Conservation (phyloP, 257 asterid species). For the Nicotiana obtusifolia region DNA sequence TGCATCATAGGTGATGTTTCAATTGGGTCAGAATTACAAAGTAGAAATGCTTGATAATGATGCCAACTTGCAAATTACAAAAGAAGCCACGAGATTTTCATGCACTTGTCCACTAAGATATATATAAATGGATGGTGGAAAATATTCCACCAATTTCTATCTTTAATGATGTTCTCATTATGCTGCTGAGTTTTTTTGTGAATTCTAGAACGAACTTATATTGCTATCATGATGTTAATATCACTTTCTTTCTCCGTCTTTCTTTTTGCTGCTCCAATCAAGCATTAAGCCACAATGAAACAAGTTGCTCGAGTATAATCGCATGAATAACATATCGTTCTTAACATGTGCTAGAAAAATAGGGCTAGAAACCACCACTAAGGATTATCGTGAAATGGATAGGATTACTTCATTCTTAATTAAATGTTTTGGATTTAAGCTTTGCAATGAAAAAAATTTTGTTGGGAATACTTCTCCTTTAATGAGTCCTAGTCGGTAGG, state of each 20-base stretch:
- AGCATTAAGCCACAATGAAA: neutral
- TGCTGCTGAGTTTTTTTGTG: neutral
- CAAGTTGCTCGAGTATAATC: neutral
- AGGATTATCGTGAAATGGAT: too few relatives aligned
- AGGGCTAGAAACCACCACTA: neutral
- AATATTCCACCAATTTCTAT: neutral
- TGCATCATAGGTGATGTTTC: neutral
- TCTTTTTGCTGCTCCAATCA: neutral
- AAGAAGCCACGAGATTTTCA: neutral
- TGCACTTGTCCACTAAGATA: conserved; percentile 1
- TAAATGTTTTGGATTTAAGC: too few relatives aligned
- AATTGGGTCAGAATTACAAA: neutral
- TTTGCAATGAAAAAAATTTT: too few relatives aligned
- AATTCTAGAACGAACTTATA: neutral
- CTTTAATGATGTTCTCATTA: conserved; percentile 3
- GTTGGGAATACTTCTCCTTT: too few relatives aligned
- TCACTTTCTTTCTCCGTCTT: neutral
- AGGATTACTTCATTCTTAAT: too few relatives aligned
- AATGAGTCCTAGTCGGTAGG: too few relatives aligned
- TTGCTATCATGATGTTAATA: neutral
- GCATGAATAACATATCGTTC: neutral
- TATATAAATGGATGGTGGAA: neutral
- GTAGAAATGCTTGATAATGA: neutral
- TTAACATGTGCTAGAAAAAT: neutral
- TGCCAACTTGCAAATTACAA: neutral